These are phyloP conservation scores for Lentinula novae-zelandiae DNA, from an alignment of 1,284 basidiomycete genomes.

Conservation along the genomic window DNA sequence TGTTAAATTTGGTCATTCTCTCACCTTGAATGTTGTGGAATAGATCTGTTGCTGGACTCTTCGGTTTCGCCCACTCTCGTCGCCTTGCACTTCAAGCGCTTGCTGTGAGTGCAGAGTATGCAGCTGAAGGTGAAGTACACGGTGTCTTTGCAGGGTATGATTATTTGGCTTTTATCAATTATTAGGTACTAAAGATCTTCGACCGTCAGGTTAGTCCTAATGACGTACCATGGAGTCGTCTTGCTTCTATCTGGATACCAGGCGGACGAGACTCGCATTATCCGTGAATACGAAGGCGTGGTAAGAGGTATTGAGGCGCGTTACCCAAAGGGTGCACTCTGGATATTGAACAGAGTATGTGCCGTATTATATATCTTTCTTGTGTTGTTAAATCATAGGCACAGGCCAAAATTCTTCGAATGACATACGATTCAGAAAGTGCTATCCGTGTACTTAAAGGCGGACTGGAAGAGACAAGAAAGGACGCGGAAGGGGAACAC, in stretches of 20 bases:
- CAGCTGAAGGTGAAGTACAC: slow-evolving; percentile 61
- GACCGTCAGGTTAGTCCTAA: slow-evolving; percentile 57
- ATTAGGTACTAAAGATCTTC: background rate
- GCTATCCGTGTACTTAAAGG: slow-evolving; percentile 60
- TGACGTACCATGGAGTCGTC: slow-evolving; percentile 74
- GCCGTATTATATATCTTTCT: background rate
- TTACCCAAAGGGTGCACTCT: slow-evolving; percentile 68
- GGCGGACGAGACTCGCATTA: slow-evolving; percentile 61
- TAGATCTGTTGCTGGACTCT: slow-evolving; percentile 66
- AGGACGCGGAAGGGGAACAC: slow-evolving; percentile 13
- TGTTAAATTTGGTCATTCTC: background rate
- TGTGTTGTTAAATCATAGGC: background rate
- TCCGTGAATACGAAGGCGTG: slow-evolving; percentile 59
- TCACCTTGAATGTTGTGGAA: background rate
- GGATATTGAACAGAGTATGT: slow-evolving; percentile 65
- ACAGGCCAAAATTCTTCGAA: slow-evolving; percentile 72
- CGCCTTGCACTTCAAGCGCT: slow-evolving; percentile 64
- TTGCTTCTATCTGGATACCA: slow-evolving; percentile 70
- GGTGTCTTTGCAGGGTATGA: slow-evolving; percentile 67
- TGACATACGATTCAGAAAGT: slow-evolving; percentile 57
- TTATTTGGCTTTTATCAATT: background rate
- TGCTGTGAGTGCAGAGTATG: slow-evolving; percentile 49
- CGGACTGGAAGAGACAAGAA: slow-evolving; percentile 45
- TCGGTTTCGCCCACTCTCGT: slow-evolving; percentile 72
- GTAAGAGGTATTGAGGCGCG: slow-evolving; percentile 52